These are phyloP conservation scores for Tuber borchii DNA, from an alignment of 495 filamentous ascomycete species.

Conservation along the genomic window DNA sequence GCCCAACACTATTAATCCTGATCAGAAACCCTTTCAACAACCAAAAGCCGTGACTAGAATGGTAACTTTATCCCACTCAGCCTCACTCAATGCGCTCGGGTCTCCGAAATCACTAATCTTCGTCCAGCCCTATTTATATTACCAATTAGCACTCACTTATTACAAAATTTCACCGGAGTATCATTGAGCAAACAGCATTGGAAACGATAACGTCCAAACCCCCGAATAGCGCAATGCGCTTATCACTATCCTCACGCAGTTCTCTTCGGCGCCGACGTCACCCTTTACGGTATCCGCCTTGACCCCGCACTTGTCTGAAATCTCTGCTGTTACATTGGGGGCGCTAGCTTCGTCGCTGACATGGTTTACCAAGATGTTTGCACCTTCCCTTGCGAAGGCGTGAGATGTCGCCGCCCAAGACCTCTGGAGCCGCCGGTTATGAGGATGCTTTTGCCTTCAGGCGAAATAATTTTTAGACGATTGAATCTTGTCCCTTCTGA, in stretches of 20 bases:
- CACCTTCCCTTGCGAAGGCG: slow-evolving; percentile 58
- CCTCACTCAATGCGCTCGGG: background rate
- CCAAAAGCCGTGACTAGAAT: slow-evolving; percentile 54
- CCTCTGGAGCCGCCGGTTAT: slow-evolving; percentile 63
- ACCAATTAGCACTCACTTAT: background rate
- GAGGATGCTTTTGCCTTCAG: slow-evolving; percentile 58
- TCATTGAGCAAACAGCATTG: slow-evolving; percentile 48
- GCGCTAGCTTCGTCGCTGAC: slow-evolving; percentile 50
- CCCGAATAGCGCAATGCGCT: slow-evolving; percentile 53
- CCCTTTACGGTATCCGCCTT: slow-evolving; percentile 55
- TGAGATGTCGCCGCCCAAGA: slow-evolving; percentile 55
- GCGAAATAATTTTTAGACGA: slow-evolving; percentile 6
- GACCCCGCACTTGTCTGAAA: slow-evolving; percentile 50
- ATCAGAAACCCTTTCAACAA: slow-evolving; percentile 52
- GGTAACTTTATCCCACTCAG: background rate
- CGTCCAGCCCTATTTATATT: background rate
- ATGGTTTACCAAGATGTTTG: slow-evolving; percentile 66
- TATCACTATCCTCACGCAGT: slow-evolving; percentile 42
- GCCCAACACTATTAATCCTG: slow-evolving; percentile 58
- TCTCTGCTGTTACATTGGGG: slow-evolving; percentile 48
- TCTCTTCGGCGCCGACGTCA: background rate
- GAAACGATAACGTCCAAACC: slow-evolving; percentile 63
- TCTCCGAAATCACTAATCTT: background rate
- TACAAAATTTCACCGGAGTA: background rate
- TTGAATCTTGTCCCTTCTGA: background rate